phyloP scores from a whole-genome alignment of 192 early-diverging fungal genomes.

The Rhizophagus clarus region DNA sequence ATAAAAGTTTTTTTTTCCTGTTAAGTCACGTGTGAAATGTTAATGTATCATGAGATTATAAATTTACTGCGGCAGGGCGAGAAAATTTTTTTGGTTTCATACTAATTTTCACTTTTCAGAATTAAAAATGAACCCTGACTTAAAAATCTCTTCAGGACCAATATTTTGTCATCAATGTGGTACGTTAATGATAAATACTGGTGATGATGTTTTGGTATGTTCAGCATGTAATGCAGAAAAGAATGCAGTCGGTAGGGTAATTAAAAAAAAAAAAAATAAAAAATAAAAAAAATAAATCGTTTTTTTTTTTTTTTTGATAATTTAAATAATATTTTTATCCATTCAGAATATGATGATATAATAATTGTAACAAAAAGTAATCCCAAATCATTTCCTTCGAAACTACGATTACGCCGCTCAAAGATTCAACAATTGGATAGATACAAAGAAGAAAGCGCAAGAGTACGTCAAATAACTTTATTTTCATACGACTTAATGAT shows the following conservation, averaged over 20 bases:
- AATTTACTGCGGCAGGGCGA: too few species aligned
- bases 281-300: too few species aligned
- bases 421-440: slow-evolving; percentile 46
- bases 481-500: too few species aligned
- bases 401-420: slow-evolving; percentile 58
- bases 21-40: too few species aligned
- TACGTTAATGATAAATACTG: background rate
- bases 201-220: background rate
- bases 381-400: slow-evolving; percentile 78
- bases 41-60: too few species aligned
- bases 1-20: too few species aligned
- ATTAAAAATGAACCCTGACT: background rate
- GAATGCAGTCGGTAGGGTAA: background rate
- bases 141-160: background rate
- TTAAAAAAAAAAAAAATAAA: background rate
- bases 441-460: slow-evolving; percentile 47
- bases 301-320: too few species aligned
- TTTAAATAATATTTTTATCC: background rate
- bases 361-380: slow-evolving; percentile 80
- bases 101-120: too few species aligned
- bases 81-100: too few species aligned
- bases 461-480: slow-evolving; percentile 38
- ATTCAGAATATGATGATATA: slow-evolving; percentile 72
- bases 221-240: background rate
- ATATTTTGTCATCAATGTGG: background rate